Percentiles rank a stretch among this genome's conserved stretches.
phyloP scores from a whole-genome alignment of 768 basidiomycete species.

The Trametopsis cervina region DNA sequence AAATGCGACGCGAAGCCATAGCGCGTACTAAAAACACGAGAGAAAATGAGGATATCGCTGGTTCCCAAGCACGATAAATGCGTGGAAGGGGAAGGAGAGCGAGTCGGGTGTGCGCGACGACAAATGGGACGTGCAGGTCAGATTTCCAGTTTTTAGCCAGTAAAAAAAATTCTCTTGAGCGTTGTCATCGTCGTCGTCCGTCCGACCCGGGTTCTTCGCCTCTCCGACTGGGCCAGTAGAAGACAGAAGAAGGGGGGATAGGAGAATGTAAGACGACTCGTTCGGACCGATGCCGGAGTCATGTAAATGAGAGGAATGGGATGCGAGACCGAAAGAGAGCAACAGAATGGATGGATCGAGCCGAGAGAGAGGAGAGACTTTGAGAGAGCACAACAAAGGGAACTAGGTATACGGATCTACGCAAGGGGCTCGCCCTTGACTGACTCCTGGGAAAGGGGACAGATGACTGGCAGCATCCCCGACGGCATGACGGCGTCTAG shows the following conservation, averaged over 20 bases:
- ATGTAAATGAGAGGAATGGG: constrained; percentile 3
- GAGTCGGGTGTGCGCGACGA: constrained; percentile 10
- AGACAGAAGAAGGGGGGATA: not conserved
- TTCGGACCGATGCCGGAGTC: constrained; percentile 4
- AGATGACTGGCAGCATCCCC: constrained; percentile 2
- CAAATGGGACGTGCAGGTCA: constrained; percentile 6
- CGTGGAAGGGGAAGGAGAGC: constrained; percentile 2
- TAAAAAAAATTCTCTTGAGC: constrained; percentile 7
- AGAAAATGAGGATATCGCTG: not conserved
- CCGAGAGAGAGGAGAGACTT: not conserved
- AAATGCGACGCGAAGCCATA: constrained; percentile 2
- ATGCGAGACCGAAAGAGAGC: not conserved
- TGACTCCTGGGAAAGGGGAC: not conserved
- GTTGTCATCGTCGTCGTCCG: constrained; percentile 2
- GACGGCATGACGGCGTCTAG: not conserved
- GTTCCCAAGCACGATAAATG: not conserved
- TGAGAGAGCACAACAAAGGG: not conserved
- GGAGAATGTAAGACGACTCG: constrained; percentile 1
- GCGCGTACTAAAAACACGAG: not conserved
- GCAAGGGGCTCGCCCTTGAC: constrained; percentile 1
- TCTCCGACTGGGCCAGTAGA: not conserved
- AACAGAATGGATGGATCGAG: not conserved
- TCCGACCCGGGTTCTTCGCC: not conserved
- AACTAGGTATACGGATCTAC: not conserved
- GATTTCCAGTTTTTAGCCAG: constrained; percentile 11